These are phyloP conservation scores for Penicillium paradoxum DNA, from an alignment of 495 filamentous ascomycete species.

Conservation along the genomic window DNA sequence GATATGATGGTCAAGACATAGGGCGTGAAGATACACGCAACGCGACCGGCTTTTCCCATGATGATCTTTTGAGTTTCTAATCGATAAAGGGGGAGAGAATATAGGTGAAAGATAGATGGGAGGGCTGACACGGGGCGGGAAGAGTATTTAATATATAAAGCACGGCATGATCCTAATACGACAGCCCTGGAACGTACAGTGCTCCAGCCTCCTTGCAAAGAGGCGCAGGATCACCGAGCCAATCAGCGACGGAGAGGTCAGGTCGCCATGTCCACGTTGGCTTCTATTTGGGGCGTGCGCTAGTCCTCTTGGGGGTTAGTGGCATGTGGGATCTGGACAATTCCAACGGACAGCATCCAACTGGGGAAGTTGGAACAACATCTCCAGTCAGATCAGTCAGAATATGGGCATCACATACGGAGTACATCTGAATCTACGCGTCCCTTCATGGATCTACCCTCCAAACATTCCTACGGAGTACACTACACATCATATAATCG, in stretches of 20 bases:
- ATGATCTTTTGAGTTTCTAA: constrained; percentile 17
- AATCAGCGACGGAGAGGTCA: constrained; percentile 11
- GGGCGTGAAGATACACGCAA: constrained; percentile 76
- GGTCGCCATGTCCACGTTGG: constrained; percentile 20
- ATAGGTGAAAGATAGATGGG: constrained; percentile 1
- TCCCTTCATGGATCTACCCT: too few species aligned
- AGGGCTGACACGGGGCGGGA: constrained; percentile 1
- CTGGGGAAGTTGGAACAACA: too few species aligned
- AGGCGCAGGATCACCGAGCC: constrained; percentile 20
- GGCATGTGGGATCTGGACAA: too few species aligned
- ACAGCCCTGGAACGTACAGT: too few species aligned
- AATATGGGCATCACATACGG: too few species aligned
- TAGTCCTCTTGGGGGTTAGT: constrained; percentile 6
- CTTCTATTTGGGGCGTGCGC: constrained; percentile 25
- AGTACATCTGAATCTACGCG: too few species aligned
- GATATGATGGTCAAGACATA: constrained; percentile 69
- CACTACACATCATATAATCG: neutral
- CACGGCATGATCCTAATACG: constrained; percentile 6
- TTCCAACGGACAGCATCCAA: too few species aligned
- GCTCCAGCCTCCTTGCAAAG: constrained; percentile 21
- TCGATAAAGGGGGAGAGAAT: neutral
- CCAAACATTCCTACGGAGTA: too few species aligned
- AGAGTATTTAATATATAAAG: constrained; percentile 9
- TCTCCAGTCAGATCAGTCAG: neutral
- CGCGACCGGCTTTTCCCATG: constrained; percentile 70